phyloP scores from a whole-genome alignment of 257 asterid species.

The Cynanchum wilfordii region DNA sequence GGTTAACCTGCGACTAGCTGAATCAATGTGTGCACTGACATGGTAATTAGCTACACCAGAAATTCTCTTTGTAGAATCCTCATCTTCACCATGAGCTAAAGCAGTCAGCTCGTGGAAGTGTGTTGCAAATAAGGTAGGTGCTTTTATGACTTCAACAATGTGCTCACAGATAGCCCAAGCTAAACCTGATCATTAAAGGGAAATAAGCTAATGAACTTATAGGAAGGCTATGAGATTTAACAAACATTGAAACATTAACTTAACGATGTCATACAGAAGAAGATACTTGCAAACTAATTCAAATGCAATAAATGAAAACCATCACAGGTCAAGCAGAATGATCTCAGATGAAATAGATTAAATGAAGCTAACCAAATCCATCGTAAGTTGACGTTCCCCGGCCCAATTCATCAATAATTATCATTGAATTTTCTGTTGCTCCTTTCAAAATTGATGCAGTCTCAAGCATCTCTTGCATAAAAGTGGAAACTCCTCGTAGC shows the following conservation, averaged over 20 bases:
- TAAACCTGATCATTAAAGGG: conserved; percentile 45
- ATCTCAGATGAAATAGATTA: background rate
- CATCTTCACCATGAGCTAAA: conserved; percentile 52
- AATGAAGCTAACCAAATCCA: conserved; percentile 81
- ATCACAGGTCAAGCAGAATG: background rate
- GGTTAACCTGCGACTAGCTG: conserved; percentile 79
- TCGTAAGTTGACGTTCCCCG: conserved; percentile 99
- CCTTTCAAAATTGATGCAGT: conserved; percentile 98
- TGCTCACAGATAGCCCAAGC: conserved; percentile 99
- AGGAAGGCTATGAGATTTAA: background rate
- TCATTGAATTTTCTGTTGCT: conserved; percentile 79
- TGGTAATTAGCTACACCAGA: conserved; percentile 81
- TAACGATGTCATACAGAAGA: background rate
- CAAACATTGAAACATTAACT: background rate
- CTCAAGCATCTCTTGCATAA: conserved; percentile 99
- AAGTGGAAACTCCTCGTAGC: conserved; percentile 97
- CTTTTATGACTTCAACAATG: conserved; percentile 69
- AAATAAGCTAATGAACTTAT: background rate
- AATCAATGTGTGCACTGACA: conserved; percentile 94
- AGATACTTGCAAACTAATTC: background rate
- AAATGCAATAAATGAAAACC: background rate
- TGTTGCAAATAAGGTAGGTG: conserved; percentile 95
- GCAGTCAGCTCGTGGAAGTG: conserved; percentile 98
- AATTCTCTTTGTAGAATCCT: conserved; percentile 39
- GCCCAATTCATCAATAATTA: conserved; percentile 93